Percentiles rank a stretch among this genome's conserved stretches.
Conservation (phyloP, 768 basidiomycete genomes). For the Macrolepiota fuliginosa region DNA sequence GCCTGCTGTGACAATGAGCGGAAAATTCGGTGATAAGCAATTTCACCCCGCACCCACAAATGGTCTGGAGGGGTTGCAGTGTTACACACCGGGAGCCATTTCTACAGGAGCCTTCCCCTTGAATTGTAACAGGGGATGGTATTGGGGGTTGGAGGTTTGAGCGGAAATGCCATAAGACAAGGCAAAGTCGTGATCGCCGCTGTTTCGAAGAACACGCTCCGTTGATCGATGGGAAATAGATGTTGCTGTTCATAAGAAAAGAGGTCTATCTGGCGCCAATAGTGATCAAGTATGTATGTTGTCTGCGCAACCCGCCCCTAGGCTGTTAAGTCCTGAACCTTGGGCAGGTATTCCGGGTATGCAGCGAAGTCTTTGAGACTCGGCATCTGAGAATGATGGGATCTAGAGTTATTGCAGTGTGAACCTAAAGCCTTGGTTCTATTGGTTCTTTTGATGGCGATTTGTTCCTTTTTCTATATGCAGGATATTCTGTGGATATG, state of each 20-base stretch:
- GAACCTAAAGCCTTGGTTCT: background rate
- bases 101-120: background rate
- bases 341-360: background rate
- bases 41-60: no score
- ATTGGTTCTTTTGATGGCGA: slow-evolving; percentile 5
- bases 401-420: slow-evolving; percentile 6
- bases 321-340: background rate
- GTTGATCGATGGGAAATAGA: background rate
- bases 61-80: background rate
- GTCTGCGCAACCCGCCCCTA: background rate
- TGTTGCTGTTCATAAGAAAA: background rate
- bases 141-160: background rate
- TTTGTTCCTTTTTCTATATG: background rate
- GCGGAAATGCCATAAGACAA: slow-evolving; percentile 7
- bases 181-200: slow-evolving; percentile 2
- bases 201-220: background rate
- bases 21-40: no score
- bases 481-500: background rate
- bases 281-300: background rate
- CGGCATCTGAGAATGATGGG: background rate
- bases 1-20: background rate
- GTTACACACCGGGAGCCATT: background rate
- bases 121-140: background rate
- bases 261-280: background rate
- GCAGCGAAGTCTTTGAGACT: background rate